Conservation (phyloP, 768 basidiomycete genomes). For the Trametes villosa region DNA sequence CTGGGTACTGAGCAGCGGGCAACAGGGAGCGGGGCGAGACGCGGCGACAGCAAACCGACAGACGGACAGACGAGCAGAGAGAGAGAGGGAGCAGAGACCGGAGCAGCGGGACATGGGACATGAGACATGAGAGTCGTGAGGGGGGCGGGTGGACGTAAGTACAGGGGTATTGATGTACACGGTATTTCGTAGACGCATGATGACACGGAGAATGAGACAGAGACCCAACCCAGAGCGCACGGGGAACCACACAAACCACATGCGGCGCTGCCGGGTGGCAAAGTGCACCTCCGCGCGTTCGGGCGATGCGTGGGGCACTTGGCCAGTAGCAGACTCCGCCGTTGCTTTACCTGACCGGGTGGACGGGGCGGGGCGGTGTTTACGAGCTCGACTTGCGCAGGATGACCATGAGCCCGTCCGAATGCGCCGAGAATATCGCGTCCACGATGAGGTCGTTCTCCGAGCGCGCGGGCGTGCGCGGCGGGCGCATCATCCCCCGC, state of each 20-base stretch:
- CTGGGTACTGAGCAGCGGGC: neutral
- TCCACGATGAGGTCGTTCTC: constrained; percentile 62
- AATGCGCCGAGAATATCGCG: constrained; percentile 85
- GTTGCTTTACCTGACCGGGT: neutral
- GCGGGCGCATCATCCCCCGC: constrained; percentile 11
- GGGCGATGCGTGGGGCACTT: neutral
- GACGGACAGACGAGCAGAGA: neutral
- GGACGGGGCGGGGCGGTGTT: neutral
- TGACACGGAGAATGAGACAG: neutral
- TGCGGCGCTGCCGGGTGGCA: neutral
- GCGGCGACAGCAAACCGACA: neutral
- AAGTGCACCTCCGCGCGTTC: neutral
- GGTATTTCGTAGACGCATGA: neutral
- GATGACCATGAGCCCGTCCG: constrained; percentile 83
- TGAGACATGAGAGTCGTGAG: neutral
- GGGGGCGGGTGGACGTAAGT: neutral
- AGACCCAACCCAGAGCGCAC: neutral
- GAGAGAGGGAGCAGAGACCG: neutral
- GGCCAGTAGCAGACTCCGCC: neutral
- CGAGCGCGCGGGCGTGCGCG: constrained; percentile 23
- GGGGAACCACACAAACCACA: neutral
- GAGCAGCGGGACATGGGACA: neutral
- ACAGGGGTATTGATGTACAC: neutral
- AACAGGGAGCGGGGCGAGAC: neutral
- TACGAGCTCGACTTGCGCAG: constrained; percentile 45